These are phyloP conservation scores for Cercospora sp. DNA, from an alignment of 2,329 filamentous ascomycete genomes.

Conservation along the genomic window DNA sequence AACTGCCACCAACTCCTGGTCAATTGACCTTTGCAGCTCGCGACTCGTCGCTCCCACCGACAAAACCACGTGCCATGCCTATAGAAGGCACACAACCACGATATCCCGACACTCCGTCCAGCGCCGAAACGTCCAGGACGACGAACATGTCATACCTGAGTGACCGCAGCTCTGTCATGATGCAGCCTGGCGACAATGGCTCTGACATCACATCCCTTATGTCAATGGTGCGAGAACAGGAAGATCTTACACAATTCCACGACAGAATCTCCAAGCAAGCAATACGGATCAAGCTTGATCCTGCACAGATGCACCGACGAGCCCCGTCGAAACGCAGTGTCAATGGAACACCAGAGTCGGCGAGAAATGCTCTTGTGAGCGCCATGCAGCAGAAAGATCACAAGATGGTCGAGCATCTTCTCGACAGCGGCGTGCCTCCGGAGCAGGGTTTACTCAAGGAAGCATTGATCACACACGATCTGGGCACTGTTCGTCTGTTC, in stretches of 20 bases:
- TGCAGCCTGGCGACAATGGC: conserved; percentile 13
- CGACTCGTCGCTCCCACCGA: conserved; percentile 3
- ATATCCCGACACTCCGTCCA: conserved; percentile 4
- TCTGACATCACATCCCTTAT: conserved; percentile 30
- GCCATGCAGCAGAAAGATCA: conserved; percentile 35
- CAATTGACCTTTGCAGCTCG: conserved; percentile 1
- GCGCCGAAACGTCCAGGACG: conserved; percentile 15
- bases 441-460: conserved; percentile 27
- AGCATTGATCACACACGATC: conserved; percentile 33
- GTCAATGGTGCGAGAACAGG: conserved; percentile 20
- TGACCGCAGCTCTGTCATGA: conserved; percentile 24
- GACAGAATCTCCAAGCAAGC: conserved; percentile 50
- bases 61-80: neutral
- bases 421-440: conserved; percentile 31
- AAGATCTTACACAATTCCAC: conserved; percentile 35
- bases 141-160: conserved; percentile 18
- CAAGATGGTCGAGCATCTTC: conserved; percentile 35
- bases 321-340: conserved; percentile 21
- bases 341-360: conserved; percentile 36
- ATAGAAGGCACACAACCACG: conserved; percentile 1
- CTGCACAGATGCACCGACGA: conserved; percentile 28
- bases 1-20: conserved; percentile 12
- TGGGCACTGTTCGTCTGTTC: conserved; percentile 53
- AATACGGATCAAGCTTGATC: conserved; percentile 51
- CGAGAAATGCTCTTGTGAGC: conserved; percentile 45